Conservation (phyloP, 2,329 filamentous ascomycete species). For the Coniochaeta pulveracea region DNA sequence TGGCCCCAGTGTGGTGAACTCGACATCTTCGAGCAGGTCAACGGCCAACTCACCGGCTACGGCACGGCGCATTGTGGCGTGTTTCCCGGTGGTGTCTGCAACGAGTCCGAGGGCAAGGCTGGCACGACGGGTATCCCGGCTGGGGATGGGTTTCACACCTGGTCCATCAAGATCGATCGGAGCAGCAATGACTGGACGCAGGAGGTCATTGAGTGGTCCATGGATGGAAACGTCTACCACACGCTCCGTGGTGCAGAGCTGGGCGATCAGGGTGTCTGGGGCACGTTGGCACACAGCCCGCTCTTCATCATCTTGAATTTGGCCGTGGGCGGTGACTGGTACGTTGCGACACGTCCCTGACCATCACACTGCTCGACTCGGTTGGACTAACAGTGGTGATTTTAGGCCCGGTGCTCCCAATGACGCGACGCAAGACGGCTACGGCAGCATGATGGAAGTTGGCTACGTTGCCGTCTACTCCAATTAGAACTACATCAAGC, state of each 20-base stretch:
- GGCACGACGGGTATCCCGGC: conserved; percentile 17
- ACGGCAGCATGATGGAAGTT: conserved; percentile 38
- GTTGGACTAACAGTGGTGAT: background rate
- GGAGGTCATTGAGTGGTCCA: conserved; percentile 39
- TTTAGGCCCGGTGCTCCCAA: conserved; percentile 37
- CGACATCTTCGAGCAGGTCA: conserved; percentile 45
- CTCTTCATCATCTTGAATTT: conserved; percentile 43
- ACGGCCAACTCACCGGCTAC: conserved; percentile 32
- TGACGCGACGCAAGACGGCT: conserved; percentile 29
- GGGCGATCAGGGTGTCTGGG: conserved; percentile 34
- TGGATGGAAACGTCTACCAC: conserved; percentile 32
- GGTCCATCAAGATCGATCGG: conserved; percentile 38
- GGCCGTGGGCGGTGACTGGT: conserved; percentile 43
- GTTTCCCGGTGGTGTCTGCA: conserved; percentile 33
- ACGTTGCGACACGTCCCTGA: conserved; percentile 16
- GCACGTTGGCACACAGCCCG: conserved; percentile 34
- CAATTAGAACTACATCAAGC: too few species aligned
- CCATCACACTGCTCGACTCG: background rate
- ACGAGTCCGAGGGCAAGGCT: conserved; percentile 34
- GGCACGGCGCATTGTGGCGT: conserved; percentile 41
- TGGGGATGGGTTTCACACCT: conserved; percentile 34
- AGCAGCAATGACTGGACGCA: conserved; percentile 28
- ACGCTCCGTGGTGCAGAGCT: conserved; percentile 32
- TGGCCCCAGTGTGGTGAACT: conserved; percentile 47
- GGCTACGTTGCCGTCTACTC: conserved; percentile 32